Conservation (phyloP, 2,329 filamentous ascomycete genomes). For the Metarhizium humberi region DNA sequence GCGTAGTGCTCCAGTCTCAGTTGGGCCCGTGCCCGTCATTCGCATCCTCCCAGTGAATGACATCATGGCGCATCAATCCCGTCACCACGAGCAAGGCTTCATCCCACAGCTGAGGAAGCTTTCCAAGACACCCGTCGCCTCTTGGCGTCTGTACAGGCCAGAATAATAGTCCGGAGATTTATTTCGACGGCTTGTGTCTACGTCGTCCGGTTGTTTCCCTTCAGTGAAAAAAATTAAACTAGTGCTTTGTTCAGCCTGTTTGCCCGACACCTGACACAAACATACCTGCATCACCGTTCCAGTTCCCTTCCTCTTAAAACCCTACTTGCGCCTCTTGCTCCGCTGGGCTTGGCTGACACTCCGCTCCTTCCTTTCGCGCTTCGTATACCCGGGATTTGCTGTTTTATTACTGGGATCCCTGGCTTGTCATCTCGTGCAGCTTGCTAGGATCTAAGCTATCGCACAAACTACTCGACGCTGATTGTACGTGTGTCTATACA, state of each 20-base stretch:
- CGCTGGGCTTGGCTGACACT: neutral
- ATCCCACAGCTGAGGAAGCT: neutral
- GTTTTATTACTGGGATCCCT: neutral
- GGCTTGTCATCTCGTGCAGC: neutral
- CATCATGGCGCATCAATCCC: constrained; percentile 24
- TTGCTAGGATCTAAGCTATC: neutral
- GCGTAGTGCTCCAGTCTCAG: too few relatives aligned
- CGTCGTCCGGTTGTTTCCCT: too few relatives aligned
- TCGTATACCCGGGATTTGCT: neutral
- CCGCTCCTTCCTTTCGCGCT: neutral
- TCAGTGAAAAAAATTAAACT: too few relatives aligned
- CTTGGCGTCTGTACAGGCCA: too few relatives aligned
- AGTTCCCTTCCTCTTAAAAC: neutral
- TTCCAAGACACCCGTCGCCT: too few relatives aligned
- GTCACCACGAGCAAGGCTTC: constrained; percentile 8
- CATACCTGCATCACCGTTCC: neutral
- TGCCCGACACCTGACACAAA: neutral
- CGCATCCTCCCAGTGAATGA: constrained; percentile 14
- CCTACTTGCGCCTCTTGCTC: constrained; percentile 1
- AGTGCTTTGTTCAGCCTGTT: neutral
- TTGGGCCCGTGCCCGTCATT: too few relatives aligned
- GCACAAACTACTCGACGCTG: neutral
- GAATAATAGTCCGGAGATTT: neutral
- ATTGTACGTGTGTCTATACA: neutral
- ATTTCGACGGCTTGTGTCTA: neutral